Conservation (phyloP, 2,329 filamentous ascomycete genomes). For the Exophiala oligosperma region DNA sequence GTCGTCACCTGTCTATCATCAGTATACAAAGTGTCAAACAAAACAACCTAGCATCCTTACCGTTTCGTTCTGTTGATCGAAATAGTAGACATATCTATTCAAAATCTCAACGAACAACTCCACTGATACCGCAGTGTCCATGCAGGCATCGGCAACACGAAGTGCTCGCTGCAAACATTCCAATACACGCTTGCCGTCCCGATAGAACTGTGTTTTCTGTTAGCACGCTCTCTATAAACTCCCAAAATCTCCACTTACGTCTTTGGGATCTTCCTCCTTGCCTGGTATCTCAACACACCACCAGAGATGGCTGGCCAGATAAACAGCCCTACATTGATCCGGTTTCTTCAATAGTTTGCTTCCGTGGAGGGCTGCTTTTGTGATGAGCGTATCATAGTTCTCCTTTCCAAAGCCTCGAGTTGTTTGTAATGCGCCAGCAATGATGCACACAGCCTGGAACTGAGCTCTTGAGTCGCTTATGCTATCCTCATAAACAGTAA, state of each 20-base stretch:
- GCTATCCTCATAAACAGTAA: slow-evolving; percentile 95
- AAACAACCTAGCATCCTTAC: slow-evolving; percentile 46
- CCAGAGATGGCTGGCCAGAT: slow-evolving; percentile 95
- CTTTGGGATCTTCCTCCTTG: slow-evolving; percentile 78
- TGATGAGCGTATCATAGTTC: slow-evolving; percentile 98
- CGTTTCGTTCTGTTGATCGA: slow-evolving; percentile 97
- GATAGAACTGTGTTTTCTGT: slow-evolving; percentile 69
- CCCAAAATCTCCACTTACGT: slow-evolving; percentile 54
- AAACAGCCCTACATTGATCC: slow-evolving; percentile 95
- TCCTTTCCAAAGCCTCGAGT: slow-evolving; percentile 91
- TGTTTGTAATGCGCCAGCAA: slow-evolving; percentile 84
- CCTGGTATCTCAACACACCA: slow-evolving; percentile 86
- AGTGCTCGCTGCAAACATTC: slow-evolving; percentile 95
- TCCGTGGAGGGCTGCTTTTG: slow-evolving; percentile 93
- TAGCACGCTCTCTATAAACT: slow-evolving; percentile 16
- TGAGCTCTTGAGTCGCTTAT: slow-evolving; percentile 95
- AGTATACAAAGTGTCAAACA: slow-evolving; percentile 12
- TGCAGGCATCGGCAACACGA: slow-evolving; percentile 95
- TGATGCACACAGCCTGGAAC: slow-evolving; percentile 95
- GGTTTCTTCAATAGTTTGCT: slow-evolving; percentile 97
- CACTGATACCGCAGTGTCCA: slow-evolving; percentile 96
- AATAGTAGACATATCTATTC: slow-evolving; percentile 98
- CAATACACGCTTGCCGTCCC: slow-evolving; percentile 93
- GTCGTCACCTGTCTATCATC: slow-evolving; percentile 67
- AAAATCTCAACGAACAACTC: slow-evolving; percentile 98